Evolutionary conservation across 73 alveolate species (phyloP).

Genomic region (Symbiodinium natans): DNA sequence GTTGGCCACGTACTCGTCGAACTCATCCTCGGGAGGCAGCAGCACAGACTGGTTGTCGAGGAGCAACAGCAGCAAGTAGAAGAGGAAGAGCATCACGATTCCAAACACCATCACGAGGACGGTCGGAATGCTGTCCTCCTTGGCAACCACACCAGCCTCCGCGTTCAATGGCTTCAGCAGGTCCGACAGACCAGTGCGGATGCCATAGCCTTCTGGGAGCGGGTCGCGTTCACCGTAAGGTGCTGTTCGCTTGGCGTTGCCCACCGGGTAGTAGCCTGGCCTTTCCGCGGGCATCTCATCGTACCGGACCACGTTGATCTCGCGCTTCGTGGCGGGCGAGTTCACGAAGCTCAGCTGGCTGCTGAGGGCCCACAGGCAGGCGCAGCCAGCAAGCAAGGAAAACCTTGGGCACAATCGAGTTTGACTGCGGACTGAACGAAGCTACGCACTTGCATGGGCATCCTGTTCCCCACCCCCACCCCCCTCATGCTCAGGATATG

Average conservation of each 20-base stretch:
- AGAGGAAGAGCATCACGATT: slow-evolving; percentile 5
- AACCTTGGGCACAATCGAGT: too few species aligned
- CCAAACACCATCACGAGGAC: background rate
- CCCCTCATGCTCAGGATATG: too few species aligned
- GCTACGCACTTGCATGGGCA: too few species aligned
- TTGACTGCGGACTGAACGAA: too few species aligned
- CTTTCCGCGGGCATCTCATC: background rate
- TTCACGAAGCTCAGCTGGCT: slow-evolving; percentile 62
- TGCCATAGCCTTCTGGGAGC: slow-evolving; percentile 24
- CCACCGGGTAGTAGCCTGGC: slow-evolving; percentile 34
- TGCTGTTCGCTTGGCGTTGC: slow-evolving; percentile 80
- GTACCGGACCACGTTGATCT: background rate
- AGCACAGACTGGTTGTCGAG: slow-evolving; percentile 36
- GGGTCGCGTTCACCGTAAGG: slow-evolving; percentile 30
- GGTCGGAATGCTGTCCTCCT: slow-evolving; percentile 43
- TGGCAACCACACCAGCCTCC: slow-evolving; percentile 12
- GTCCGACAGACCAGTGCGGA: slow-evolving; percentile 27
- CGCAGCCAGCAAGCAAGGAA: background rate
- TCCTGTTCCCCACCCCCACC: too few species aligned
- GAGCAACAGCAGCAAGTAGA: background rate
- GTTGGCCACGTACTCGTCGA: slow-evolving; percentile 11
- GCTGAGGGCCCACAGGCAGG: background rate
- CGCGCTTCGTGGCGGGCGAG: background rate
- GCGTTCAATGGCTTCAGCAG: slow-evolving; percentile 29
- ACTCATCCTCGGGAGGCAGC: slow-evolving; percentile 38